Evolutionary conservation across 2,329 filamentous ascomycete genomes (phyloP), one percentile per base, ranked within the genome.

Genomic region (Chrysoporthe cubensis): DNA sequence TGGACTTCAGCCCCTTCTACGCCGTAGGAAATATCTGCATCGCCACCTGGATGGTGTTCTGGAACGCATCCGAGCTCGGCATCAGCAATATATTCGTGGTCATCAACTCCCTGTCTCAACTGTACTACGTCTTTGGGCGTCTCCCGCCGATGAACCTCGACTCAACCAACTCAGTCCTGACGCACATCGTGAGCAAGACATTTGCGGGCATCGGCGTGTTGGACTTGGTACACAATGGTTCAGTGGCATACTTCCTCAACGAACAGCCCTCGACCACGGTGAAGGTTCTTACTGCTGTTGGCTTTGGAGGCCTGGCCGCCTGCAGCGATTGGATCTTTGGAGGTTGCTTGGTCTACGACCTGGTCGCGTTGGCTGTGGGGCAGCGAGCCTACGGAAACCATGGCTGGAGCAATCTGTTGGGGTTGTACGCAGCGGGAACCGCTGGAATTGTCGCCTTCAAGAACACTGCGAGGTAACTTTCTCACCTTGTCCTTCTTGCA

Each of bases 41-140:
- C 67, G 86, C 85, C 48, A 83, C 82, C 3, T 87, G 86, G 86
- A 87, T 88, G 85, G 81, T 88, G 71, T 88, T 87, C 78, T 89
- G 86, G 86, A 88, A 88, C 71, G 71, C 79, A 1, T 80, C 81
- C 3, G 73, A 81, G 32, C 79, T 89, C 5, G 80, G 82, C 65
- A 80, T 80, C 0, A 78, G 83, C 37, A 87, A 88, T 71, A 71
- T 85, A 43, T 88, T 88, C 71, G 86, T 88, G 54, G 75, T 83
- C 26, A 76, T 86, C 74, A 89, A 88, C 73, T 85, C 84, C 18
- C 69, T 85, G 43, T 77, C 82, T 1, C 86, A 89, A 73, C 77
- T 89, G 3, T 83, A 78, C 72, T 88, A 87, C 75, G 79, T 87
- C 21, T 80, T 82, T 54, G 81, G 77, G 0, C 78, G 81, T 44